phyloP scores from a whole-genome alignment of 352 stramenopile genomes.

The Pythium biforme region DNA sequence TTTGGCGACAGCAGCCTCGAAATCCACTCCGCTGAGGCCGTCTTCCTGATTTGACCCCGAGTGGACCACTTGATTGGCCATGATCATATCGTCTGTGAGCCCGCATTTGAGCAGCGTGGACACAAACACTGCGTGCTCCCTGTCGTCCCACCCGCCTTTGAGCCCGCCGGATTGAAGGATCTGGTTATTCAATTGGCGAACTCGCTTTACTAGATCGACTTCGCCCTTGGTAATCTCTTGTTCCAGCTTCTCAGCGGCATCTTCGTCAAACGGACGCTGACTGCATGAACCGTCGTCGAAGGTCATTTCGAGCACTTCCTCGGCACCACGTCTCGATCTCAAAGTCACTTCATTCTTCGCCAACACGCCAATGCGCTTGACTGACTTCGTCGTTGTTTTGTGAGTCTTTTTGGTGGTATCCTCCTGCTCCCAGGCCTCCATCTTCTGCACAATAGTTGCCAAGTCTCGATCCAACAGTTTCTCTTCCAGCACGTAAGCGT shows the following conservation, averaged over 20 bases:
- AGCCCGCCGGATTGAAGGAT: constrained; percentile 55
- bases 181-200: constrained; percentile 50
- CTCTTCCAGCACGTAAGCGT: constrained; percentile 52
- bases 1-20: constrained; percentile 41
- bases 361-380: neutral
- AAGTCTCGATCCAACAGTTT: constrained; percentile 60
- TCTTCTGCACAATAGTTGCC: constrained; percentile 35
- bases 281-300: neutral
- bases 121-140: constrained; percentile 50
- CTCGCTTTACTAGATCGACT: constrained; percentile 40
- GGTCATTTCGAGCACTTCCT: neutral
- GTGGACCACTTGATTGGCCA: constrained; percentile 27
- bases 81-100: constrained; percentile 43
- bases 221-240: constrained; percentile 6
- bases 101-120: constrained; percentile 42
- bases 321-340: neutral
- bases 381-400: neutral
- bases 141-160: constrained; percentile 57
- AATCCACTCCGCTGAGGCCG: constrained; percentile 20
- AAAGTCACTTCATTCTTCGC: neutral
- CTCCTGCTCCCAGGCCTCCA: constrained; percentile 44
- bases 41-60: constrained; percentile 20
- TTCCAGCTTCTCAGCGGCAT: neutral
- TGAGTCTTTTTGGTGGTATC: constrained; percentile 10
- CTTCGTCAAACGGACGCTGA: neutral